Evolutionary conservation across 2,329 filamentous ascomycete genomes (phyloP).

Genomic region (Sarocladium oryzae): DNA sequence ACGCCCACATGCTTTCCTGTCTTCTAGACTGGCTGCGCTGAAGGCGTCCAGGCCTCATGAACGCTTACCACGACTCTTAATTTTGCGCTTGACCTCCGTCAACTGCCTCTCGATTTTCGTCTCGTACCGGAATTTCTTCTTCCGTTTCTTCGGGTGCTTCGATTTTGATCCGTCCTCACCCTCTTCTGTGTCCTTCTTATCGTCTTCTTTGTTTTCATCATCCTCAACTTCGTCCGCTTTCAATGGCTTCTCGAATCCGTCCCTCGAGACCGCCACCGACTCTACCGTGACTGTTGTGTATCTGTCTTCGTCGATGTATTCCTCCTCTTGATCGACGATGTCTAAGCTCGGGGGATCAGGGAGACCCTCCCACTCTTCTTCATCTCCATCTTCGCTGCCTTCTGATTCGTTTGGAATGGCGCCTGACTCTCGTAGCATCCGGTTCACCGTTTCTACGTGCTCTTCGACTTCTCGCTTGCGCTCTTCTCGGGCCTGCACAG

Average conservation of each 20-base stretch:
- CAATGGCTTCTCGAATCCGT: slow-evolving; percentile 57
- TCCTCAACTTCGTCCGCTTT: slow-evolving; percentile 30
- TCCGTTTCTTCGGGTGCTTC: slow-evolving; percentile 65
- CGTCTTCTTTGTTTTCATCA: slow-evolving; percentile 22
- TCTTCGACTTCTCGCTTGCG: slow-evolving; percentile 74
- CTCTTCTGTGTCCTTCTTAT: slow-evolving; percentile 20
- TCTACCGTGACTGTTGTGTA: slow-evolving; percentile 95
- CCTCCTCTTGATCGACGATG: slow-evolving; percentile 73
- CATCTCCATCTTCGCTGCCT: slow-evolving; percentile 30
- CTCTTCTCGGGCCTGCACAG: slow-evolving; percentile 68
- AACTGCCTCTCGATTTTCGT: slow-evolving; percentile 77
- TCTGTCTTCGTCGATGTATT: slow-evolving; percentile 94
- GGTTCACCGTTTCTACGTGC: slow-evolving; percentile 72
- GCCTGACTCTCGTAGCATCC: slow-evolving; percentile 56
- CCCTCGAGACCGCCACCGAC: slow-evolving; percentile 71
- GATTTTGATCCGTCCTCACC: slow-evolving; percentile 23
- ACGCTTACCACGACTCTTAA: slow-evolving; percentile 42
- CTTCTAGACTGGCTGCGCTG: not conserved
- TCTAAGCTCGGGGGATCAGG: slow-evolving; percentile 41
- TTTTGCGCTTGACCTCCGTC: slow-evolving; percentile 62
- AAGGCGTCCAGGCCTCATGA: not conserved
- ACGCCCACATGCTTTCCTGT: not conserved
- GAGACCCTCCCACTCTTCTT: slow-evolving; percentile 60
- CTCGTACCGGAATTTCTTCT: slow-evolving; percentile 90
- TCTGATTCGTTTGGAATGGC: slow-evolving; percentile 31